A percentile compares a stretch with the other conserved stretches of the same genome.
phyloP scores from a whole-genome alignment of 352 stramenopile genomes.

The Phytophthora sp. region DNA sequence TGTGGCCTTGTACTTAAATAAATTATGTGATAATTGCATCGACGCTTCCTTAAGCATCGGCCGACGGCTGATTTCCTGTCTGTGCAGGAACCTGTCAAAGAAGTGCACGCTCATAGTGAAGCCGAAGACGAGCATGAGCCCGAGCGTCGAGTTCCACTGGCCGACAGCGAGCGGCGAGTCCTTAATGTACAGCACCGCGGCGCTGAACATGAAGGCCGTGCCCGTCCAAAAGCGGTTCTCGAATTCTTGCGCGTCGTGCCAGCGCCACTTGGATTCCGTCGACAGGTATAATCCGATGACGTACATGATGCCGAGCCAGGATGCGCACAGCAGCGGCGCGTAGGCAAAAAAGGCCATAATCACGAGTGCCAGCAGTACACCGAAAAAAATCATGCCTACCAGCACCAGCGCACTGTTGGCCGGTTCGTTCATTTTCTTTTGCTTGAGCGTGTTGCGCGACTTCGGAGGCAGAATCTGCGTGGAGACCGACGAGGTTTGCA shows the following conservation, averaged over 20 bases:
- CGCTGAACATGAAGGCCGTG: constrained; percentile 93
- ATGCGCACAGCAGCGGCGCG: constrained; percentile 79
- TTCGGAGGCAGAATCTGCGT: constrained; percentile 10
- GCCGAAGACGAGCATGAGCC: constrained; percentile 76
- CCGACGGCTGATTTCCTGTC: constrained; percentile 72
- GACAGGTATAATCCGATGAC: constrained; percentile 83
- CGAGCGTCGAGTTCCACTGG: constrained; percentile 72
- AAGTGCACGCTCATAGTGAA: constrained; percentile 85
- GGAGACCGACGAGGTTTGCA: constrained; percentile 27
- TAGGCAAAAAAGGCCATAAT: constrained; percentile 87
- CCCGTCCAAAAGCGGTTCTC: constrained; percentile 98
- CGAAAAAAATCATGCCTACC: constrained; percentile 71
- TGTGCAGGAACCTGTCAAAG: constrained; percentile 83
- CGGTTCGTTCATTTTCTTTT: constrained; percentile 44
- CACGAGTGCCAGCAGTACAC: constrained; percentile 63
- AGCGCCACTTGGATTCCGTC: constrained; percentile 85
- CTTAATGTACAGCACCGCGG: constrained; percentile 93
- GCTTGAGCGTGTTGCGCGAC: constrained; percentile 2
- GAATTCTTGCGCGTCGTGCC: constrained; percentile 93
- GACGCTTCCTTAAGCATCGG: constrained; percentile 58
- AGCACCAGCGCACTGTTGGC: constrained; percentile 71
- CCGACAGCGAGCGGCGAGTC: constrained; percentile 92
- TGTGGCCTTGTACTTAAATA: constrained; percentile 86
- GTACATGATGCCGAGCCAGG: constrained; percentile 83
- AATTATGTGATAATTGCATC: constrained; percentile 62